Evolutionary conservation across 2,329 filamentous ascomycete genomes (phyloP).

Genomic region (Neoscytalidium dimidiatum): DNA sequence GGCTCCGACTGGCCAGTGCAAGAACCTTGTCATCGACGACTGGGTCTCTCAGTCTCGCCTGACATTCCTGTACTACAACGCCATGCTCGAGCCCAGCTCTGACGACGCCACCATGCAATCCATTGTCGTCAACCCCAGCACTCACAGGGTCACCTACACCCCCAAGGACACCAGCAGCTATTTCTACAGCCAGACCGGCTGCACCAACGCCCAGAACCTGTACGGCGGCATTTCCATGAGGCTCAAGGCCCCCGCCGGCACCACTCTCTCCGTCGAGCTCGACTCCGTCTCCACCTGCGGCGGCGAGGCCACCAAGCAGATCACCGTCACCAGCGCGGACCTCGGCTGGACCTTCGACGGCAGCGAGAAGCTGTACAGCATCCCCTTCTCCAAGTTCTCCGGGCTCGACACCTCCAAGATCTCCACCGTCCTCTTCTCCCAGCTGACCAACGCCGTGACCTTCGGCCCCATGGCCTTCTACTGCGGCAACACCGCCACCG

Average conservation of each 20-base stretch:
- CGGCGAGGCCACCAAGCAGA: slow-evolving; percentile 38
- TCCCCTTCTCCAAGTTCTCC: slow-evolving; percentile 56
- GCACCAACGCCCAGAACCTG: slow-evolving; percentile 50
- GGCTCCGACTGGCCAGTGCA: slow-evolving; percentile 40
- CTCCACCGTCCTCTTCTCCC: slow-evolving; percentile 53
- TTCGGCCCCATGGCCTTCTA: slow-evolving; percentile 62
- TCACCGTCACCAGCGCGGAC: slow-evolving; percentile 46
- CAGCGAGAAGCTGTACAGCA: slow-evolving; percentile 60
- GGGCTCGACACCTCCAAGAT: slow-evolving; percentile 56
- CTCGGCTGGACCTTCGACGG: slow-evolving; percentile 64
- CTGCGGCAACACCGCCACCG: slow-evolving; percentile 54
- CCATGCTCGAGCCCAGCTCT: slow-evolving; percentile 56
- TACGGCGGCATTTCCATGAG: slow-evolving; percentile 60
- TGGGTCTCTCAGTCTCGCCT: slow-evolving; percentile 63
- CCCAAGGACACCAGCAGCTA: slow-evolving; percentile 54
- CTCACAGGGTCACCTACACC: slow-evolving; percentile 55
- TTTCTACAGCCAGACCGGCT: slow-evolving; percentile 61
- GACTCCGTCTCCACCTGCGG: slow-evolving; percentile 51
- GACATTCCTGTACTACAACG: slow-evolving; percentile 63
- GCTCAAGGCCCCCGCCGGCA: slow-evolving; percentile 56
- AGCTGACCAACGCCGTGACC: slow-evolving; percentile 49
- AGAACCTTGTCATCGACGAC: slow-evolving; percentile 57
- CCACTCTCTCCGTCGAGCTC: slow-evolving; percentile 55
- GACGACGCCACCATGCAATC: slow-evolving; percentile 61
- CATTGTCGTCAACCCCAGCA: slow-evolving; percentile 48